phyloP scores from a whole-genome alignment of 73 alveolate species.

The Tetrahymena elliotti region DNA sequence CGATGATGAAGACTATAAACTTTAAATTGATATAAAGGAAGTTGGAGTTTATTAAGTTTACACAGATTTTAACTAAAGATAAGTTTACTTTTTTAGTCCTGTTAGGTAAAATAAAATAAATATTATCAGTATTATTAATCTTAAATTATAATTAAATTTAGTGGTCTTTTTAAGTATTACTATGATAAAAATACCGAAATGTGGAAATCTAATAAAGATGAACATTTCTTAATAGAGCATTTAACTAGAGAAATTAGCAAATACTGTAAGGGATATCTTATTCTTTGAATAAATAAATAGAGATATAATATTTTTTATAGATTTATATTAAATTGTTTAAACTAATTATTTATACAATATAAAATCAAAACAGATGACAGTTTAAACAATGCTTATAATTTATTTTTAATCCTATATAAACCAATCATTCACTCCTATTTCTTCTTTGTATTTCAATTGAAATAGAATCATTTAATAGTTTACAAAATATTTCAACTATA shows the following conservation, averaged over 20 bases:
- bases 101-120: background rate
- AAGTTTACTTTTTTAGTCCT: background rate
- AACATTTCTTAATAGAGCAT: slow-evolving; percentile 11
- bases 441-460: too few species aligned
- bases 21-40: background rate
- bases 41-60: background rate
- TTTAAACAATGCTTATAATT: background rate
- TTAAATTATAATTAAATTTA: background rate
- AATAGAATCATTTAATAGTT: too few species aligned
- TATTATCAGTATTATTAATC: too few species aligned
- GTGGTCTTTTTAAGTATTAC: slow-evolving; percentile 5
- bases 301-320: background rate
- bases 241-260: slow-evolving; percentile 22
- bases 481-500: too few species aligned
- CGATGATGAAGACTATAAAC: background rate
- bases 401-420: background rate
- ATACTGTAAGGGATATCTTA: slow-evolving; percentile 28
- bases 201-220: slow-evolving; percentile 22
- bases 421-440: too few species aligned
- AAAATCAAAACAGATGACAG: background rate
- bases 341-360: too few species aligned
- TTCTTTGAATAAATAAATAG: slow-evolving; percentile 1
- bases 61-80: background rate
- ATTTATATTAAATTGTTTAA: background rate
- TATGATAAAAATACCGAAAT: slow-evolving; percentile 1